Conservation (phyloP, 192 early-diverging fungal species). For the Spizellomyces punctatus region DNA sequence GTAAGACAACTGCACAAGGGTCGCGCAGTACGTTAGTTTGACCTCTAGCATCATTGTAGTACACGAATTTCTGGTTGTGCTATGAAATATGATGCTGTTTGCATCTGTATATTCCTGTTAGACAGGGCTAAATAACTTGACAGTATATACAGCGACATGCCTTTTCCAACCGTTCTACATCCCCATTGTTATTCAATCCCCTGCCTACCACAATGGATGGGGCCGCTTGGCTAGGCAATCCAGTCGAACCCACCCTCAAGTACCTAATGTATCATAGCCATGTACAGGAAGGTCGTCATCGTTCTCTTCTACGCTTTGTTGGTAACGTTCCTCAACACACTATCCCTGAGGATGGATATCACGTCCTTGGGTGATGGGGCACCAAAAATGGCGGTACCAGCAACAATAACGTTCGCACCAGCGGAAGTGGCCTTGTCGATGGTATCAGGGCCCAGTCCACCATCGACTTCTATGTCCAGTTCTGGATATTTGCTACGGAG, state of each 20-base stretch:
- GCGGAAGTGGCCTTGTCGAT: slow-evolving; percentile 85
- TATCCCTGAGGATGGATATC: slow-evolving; percentile 62
- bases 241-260: no score
- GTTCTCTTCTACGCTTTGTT: no score
- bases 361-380: slow-evolving; percentile 69
- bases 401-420: slow-evolving; percentile 98
- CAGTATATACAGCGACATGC: no score
- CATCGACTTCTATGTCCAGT: slow-evolving; percentile 95
- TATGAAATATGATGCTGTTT: slow-evolving; percentile 22
- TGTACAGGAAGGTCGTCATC: no score
- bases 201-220: no score
- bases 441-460: slow-evolving; percentile 81
- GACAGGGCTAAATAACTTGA: no score
- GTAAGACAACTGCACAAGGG: background rate
- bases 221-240: no score
- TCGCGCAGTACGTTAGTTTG: no score
- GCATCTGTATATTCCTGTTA: no score
- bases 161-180: no score
- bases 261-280: no score
- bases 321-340: slow-evolving; percentile 23
- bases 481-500: slow-evolving; percentile 79
- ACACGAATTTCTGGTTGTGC: slow-evolving; percentile 42
- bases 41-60: slow-evolving; percentile 9
- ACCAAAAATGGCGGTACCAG: slow-evolving; percentile 89
- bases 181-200: no score